Evolutionary conservation across 2,329 filamentous ascomycete genomes (phyloP).

Genomic region (Penicillium sumatraense): DNA sequence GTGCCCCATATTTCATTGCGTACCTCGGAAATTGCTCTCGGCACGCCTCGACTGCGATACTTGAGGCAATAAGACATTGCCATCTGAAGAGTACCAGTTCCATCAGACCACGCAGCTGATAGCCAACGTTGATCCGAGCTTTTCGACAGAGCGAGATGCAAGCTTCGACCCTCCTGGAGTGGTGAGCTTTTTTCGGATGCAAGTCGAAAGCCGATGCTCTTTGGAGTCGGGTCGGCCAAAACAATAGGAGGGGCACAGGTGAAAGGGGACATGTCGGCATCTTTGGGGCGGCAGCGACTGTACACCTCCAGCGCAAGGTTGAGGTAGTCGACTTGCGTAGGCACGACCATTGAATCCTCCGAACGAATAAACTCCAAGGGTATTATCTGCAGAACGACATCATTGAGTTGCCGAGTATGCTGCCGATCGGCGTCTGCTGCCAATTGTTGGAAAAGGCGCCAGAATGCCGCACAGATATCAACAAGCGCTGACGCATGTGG

Average conservation of each 20-base stretch:
- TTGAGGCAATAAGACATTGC: conserved; percentile 60
- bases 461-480: conserved; percentile 63
- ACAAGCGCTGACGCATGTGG: conserved; percentile 47
- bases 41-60: conserved; percentile 37
- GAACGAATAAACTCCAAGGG: conserved; percentile 60
- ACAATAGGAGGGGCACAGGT: conserved; percentile 58
- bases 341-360: conserved; percentile 56
- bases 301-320: conserved; percentile 62
- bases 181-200: conserved; percentile 58
- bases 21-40: conserved; percentile 52
- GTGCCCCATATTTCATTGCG: conserved; percentile 62
- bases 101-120: conserved; percentile 64
- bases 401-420: conserved; percentile 39
- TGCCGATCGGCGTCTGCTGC: conserved; percentile 43
- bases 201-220: conserved; percentile 59
- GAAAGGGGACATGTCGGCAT: conserved; percentile 40
- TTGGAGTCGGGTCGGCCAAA: conserved; percentile 58
- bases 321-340: conserved; percentile 53
- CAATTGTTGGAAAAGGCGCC: conserved; percentile 60
- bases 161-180: conserved; percentile 59
- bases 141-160: conserved; percentile 63
- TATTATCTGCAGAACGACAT: conserved; percentile 63
- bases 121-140: conserved; percentile 63
- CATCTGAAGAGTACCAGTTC: conserved; percentile 57
- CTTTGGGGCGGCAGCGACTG: conserved; percentile 58